Conservation (phyloP, 306 rosid species). For the Sicyos edulis region DNA sequence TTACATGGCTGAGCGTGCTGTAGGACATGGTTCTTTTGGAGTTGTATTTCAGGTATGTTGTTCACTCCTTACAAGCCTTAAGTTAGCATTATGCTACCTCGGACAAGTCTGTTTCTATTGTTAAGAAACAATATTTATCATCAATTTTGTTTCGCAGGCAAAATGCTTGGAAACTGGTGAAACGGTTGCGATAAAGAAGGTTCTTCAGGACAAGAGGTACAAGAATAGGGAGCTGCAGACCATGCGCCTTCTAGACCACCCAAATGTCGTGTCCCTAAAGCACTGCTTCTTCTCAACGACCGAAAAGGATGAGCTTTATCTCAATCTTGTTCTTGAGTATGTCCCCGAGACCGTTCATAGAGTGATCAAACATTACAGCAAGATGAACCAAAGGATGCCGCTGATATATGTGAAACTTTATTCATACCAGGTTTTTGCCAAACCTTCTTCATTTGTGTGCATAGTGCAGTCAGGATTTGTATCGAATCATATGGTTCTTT, state of each 20-base stretch:
- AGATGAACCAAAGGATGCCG: constrained; percentile 88
- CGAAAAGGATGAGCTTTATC: constrained; percentile 79
- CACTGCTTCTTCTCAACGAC: constrained; percentile 91
- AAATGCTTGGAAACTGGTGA: constrained; percentile 92
- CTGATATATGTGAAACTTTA: constrained; percentile 75
- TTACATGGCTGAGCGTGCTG: constrained; percentile 89
- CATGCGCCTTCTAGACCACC: constrained; percentile 89
- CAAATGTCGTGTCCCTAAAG: constrained; percentile 71
- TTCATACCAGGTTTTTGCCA: constrained; percentile 57
- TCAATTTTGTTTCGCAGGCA: constrained; percentile 49
- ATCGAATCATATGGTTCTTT: not conserved
- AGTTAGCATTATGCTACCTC: no score
- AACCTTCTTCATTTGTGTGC: not conserved
- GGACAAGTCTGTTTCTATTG: no score
- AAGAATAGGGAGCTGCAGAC: no score
- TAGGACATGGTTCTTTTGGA: constrained; percentile 87
- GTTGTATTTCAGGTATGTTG: constrained; percentile 86
- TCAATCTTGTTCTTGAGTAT: constrained; percentile 82
- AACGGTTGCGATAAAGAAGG: no score
- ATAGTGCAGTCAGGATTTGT: no score
- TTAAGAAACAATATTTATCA: not conserved
- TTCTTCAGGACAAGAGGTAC: no score
- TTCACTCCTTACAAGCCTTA: no score
- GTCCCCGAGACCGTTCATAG: constrained; percentile 83
- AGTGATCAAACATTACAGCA: constrained; percentile 71